Percentiles rank a stretch among this genome's conserved stretches.
Evolutionary conservation across 345 rosid genomes (phyloP).

Genomic region (Syzygium oleosum): DNA sequence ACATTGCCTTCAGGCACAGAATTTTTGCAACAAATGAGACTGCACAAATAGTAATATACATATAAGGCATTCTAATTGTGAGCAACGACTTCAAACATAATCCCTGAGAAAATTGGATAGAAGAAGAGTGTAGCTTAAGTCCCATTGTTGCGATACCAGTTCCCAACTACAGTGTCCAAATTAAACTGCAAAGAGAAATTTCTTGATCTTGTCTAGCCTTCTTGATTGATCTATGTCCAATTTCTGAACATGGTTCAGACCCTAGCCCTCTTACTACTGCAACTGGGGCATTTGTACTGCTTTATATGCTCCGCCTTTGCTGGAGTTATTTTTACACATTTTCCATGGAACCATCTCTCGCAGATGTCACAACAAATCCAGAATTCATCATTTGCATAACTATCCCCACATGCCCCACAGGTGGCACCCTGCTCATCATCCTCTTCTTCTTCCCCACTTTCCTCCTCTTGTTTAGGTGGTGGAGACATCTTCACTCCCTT

Average conservation of each 20-base stretch:
- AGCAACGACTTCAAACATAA: not conserved
- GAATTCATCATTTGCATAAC: conserved; percentile 85
- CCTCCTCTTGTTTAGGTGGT: conserved; percentile 83
- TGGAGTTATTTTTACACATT: conserved; percentile 98
- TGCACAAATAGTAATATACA: not conserved
- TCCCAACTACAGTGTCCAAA: conserved; percentile 11
- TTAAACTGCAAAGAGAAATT: conserved; percentile 22
- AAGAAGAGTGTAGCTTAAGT: not conserved
- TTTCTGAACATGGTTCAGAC: conserved; percentile 32
- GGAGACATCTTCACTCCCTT: conserved; percentile 67
- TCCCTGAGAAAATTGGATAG: not conserved
- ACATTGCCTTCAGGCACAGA: not conserved
- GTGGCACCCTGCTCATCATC: conserved; percentile 91
- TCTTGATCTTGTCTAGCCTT: conserved; percentile 24
- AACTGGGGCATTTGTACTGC: conserved; percentile 96
- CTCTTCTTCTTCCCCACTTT: conserved; percentile 83
- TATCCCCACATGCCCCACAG: conserved; percentile 98
- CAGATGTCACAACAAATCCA: conserved; percentile 98
- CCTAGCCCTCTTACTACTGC: conserved; percentile 85
- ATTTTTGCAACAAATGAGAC: not conserved
- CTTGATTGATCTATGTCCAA: conserved; percentile 9
- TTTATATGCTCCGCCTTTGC: conserved; percentile 99
- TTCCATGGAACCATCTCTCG: conserved; percentile 99
- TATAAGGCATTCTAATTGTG: not conserved
- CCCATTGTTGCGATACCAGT: not conserved